Base-by-base conservation (phyloP, 140 eudicot genomes). In the Flaveria floridana region DNA sequence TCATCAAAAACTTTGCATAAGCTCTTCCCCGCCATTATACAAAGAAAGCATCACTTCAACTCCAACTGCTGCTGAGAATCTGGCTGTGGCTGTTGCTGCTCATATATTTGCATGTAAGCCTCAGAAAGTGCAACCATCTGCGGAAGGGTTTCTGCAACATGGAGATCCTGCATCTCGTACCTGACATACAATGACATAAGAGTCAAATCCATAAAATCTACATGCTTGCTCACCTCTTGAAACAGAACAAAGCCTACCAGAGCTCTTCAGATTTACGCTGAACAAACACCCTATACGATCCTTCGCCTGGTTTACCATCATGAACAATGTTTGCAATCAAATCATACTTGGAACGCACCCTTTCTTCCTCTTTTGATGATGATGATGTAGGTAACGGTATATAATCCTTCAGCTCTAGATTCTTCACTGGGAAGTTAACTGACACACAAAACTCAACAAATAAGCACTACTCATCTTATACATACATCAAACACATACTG, bases 131-230 rank as follows among this genome's bases (percentile, higher is more conserved):
- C 99, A 70, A 94, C 99, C 99, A 94, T 94, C 75, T 94, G 99
- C 12, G 99, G 97, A 58, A 94, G 86, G 7, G 99, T 94, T 77
- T 94, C 99, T 16, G 97, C 83, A 5, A 90, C 97, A 76, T 94
- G 99, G 23, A 94, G 91, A 73, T 94, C 99, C 81, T 94, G 99
- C 97, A 94, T 91, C 85, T 94, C 99, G 68, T 88, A 94, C 99
- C 97, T 94, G 72, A 66, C 18, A 19, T 57, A 26, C 14, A 23
- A 20, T 7, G 0, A 37, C 7, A 34, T 34, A 34, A 34, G 41
- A 34, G 41, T 19, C 28, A 48, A 58, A 48, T 8, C 56, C 6
- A 13, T 46, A 73, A 55, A 34, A 16, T 65, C 70, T 48, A 48
- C 68, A 0, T 13, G 13, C 42, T 61, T 13, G 11, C 68, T 61